Base-by-base conservation (phyloP, 2,329 filamentous ascomycete species). In the Exophiala dermatitidis region DNA sequence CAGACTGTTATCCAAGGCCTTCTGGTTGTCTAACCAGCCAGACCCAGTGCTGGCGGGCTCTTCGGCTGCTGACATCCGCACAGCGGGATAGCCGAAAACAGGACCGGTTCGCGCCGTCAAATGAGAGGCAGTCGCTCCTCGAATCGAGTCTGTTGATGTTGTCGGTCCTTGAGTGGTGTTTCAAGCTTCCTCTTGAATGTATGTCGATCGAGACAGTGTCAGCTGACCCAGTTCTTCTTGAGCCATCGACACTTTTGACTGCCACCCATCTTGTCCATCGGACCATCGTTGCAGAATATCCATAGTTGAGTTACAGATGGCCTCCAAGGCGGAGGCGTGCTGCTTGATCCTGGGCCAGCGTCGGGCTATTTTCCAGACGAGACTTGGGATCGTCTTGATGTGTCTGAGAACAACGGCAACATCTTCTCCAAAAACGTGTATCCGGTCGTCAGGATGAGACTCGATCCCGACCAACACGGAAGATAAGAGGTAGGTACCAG, bases 281-380 rank as follows among this genome's bases (percentile, higher is more conserved):
- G 45, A 40, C 49, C 53, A 52, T 42, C 26, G 38, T 8, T 52
- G 29, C 38, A 56, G 34, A 33, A 34, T 46, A 9, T 49, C 44
- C 33, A 56, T 9, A 32, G 49, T 41, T 3, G 49, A n/a, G 26
- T 4, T 7, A 12, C 38, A 56, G 6, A 56, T 9, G 5, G 49
- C n/a, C 1, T 56, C 49, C 9, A 56, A 7, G n/a, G 45, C 9
- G 10, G 53, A 45, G 5, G 53, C 53, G 38, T 49, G 37, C 7
- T n/a, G 43, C 8, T 32, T 19, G 4, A 56, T 36, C 33, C 28
- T 36, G 19, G 49, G 49, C 53, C 53, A 52, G 6, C 53, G 53
- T 29, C 49, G 53, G 4, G 53, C 52, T 41, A 56, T 48, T 26
- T 56, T 56, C 33, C 49, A 30, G 33, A 56, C 26, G 3, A 56